A percentile compares a stretch with the other conserved stretches of the same genome.
phyloP scores from a whole-genome alignment of 23 red algal species.

The Gracilaria domingensis region DNA sequence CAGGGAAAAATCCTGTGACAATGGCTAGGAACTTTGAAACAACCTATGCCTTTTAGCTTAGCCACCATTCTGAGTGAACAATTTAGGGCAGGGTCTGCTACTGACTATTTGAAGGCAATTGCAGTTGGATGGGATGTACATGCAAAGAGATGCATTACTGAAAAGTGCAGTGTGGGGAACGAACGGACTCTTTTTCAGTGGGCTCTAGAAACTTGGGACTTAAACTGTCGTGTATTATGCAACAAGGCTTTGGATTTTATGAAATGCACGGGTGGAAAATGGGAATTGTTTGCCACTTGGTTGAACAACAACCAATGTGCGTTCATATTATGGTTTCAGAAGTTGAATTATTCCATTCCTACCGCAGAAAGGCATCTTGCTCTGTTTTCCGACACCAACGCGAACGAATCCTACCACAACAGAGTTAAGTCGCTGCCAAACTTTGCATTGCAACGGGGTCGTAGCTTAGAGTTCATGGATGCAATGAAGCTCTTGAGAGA shows the following conservation, averaged over 20 bases:
- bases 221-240: background rate
- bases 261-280: background rate
- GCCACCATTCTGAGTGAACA: background rate
- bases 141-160: constrained; percentile 8
- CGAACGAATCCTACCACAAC: background rate
- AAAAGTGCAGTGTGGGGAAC: background rate
- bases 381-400: background rate
- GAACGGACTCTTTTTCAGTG: background rate
- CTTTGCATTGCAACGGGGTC: too few species aligned
- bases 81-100: background rate
- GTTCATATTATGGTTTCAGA: background rate
- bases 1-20: background rate
- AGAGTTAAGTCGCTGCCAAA: too few species aligned
- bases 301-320: background rate
- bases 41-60: background rate
- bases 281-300: background rate
- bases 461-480: too few species aligned
- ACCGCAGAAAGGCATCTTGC: background rate
- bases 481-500: too few species aligned
- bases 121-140: constrained; percentile 20
- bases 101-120: background rate
- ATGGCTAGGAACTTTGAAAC: constrained; percentile 12
- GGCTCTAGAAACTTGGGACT: background rate
- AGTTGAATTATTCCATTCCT: background rate
- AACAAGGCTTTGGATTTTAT: background rate